These are phyloP conservation scores for Dictyostelium capitatum DNA, from an alignment of 78 protist genomes.

Conservation along the genomic window DNA sequence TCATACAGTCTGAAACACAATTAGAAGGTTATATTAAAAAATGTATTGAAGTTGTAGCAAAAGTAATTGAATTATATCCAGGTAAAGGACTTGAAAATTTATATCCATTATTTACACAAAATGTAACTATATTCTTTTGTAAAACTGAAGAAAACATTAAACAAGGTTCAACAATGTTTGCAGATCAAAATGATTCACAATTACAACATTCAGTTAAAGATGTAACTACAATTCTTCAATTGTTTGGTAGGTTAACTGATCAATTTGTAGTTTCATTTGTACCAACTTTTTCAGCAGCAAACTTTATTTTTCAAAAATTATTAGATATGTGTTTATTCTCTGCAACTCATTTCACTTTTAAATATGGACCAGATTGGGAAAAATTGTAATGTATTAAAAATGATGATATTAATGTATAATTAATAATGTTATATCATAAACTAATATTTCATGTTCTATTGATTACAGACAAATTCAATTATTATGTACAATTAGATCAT, in stretches of 20 bases:
- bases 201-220: constrained; percentile 39
- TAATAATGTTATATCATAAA: no score
- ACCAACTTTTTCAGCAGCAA: constrained; percentile 45
- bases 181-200: constrained; percentile 7
- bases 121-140: constrained; percentile 61
- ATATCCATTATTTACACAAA: constrained; percentile 59
- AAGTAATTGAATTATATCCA: constrained; percentile 69
- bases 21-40: constrained; percentile 29
- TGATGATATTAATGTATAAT: no score
- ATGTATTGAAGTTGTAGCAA: constrained; percentile 39
- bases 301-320: constrained; percentile 38
- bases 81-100: constrained; percentile 45
- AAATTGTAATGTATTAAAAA: constrained; percentile 28
- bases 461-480: constrained; percentile 28
- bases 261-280: constrained; percentile 48
- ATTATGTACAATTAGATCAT: constrained; percentile 48
- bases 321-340: constrained; percentile 55
- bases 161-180: constrained; percentile 18
- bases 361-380: constrained; percentile 44
- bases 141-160: constrained; percentile 42
- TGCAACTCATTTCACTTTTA: background rate
- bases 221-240: constrained; percentile 32
- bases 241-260: constrained; percentile 39
- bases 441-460: background rate
- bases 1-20: constrained; percentile 15